Evolutionary conservation across 768 basidiomycete genomes (phyloP), one percentile per base, ranked within the genome.

Genomic region (Tulasnella sp.): DNA sequence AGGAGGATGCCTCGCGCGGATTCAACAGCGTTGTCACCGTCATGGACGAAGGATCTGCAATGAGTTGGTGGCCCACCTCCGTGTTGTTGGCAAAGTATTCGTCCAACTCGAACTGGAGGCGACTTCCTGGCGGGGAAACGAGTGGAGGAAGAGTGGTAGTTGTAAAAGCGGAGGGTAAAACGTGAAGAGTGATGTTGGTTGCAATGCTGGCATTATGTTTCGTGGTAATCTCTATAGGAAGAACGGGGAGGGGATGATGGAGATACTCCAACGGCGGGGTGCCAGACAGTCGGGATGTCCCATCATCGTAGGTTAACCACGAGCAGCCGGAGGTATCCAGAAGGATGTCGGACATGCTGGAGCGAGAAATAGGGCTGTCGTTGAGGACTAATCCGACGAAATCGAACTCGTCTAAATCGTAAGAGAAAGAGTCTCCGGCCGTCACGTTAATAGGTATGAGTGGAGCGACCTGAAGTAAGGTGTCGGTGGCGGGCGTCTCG

Each of bases 151-250:
- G 83, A 39, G 84, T 83, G 29, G 88, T 84, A 29, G 84, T 78
- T 14, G 87, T 84, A 84, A 97, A 97, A 82, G 88, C 92, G 3
- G 93, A 91, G 3, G 91, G 87, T 11, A 91, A 88, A 29, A 93
- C 81, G 36, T 87, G 87, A 78, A 98, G 80, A 1, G 88, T 85
- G 40, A 96, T 84, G 78, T 86, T 89, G 25, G 91, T 89, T 25
- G 85, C 82, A 77, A 93, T 79, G 0, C 88, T 87, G 82, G 94
- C 91, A 80, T 92, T 90, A 82, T 69, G 79, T 69, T 91, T 90
- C 22, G 84, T 82, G 1, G 92, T 87, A 52, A 97, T 80, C 36
- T 83, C 87, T 38, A 92, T 87, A 14, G 90, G 88, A n/a, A 94
- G 84, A 3, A 81, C 78, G 29, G 83, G 83, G 52, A 81, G 84